phyloP scores from a whole-genome alignment of 2,329 filamentous ascomycete genomes.

The Hysterium pulicare region DNA sequence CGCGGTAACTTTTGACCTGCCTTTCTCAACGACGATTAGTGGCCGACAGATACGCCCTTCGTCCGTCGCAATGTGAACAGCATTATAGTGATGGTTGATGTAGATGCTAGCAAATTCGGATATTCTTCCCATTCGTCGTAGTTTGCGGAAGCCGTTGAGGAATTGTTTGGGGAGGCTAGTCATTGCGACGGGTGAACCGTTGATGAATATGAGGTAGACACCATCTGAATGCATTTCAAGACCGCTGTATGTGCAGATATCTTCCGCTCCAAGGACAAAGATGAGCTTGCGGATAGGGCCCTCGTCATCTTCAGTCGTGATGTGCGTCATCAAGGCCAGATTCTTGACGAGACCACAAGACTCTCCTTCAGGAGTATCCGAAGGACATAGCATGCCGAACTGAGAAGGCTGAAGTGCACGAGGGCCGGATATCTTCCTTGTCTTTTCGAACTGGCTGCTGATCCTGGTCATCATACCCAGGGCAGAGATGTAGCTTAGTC shows the following conservation, averaged over 20 bases:
- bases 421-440: constrained; percentile 90
- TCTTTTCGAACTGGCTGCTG: constrained; percentile 98
- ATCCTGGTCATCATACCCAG: constrained; percentile 99
- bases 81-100: constrained; percentile 87
- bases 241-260: constrained; percentile 76
- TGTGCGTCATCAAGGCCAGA: constrained; percentile 96
- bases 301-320: constrained; percentile 94
- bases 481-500: constrained; percentile 92
- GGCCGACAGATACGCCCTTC: constrained; percentile 95
- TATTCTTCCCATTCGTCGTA: constrained; percentile 84
- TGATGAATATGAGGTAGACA: constrained; percentile 87
- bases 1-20: constrained; percentile 73
- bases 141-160: constrained; percentile 75
- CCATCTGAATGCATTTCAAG: constrained; percentile 82
- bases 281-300: constrained; percentile 83
- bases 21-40: constrained; percentile 90
- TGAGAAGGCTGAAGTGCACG: constrained; percentile 95
- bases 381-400: constrained; percentile 96
- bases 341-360: constrained; percentile 98
- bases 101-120: constrained; percentile 97
- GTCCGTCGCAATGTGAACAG: constrained; percentile 93
- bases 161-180: constrained; percentile 86
- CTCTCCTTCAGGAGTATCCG: constrained; percentile 97
- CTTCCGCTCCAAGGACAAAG: constrained; percentile 79
- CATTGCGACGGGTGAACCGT: constrained; percentile 88